A percentile compares a stretch with the other conserved stretches of the same genome.
These are phyloP conservation scores for Brassica nigra DNA, from an alignment of 345 rosid genomes.

Conservation along the genomic window DNA sequence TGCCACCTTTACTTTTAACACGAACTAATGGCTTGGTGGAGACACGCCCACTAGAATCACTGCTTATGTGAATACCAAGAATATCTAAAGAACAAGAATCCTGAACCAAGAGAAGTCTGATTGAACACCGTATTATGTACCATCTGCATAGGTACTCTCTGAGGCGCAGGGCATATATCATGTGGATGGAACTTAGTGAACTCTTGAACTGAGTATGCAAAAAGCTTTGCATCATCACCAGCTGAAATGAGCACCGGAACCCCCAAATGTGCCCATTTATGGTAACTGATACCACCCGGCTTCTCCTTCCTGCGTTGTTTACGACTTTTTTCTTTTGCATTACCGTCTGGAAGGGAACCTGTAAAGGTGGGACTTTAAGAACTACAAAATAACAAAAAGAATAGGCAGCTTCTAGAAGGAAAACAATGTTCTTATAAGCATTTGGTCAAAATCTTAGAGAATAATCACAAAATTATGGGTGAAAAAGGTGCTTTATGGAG, in stretches of 20 bases:
- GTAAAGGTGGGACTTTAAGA: slow-evolving; percentile 31
- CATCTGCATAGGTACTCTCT: slow-evolving; percentile 78
- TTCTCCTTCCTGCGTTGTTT: slow-evolving; percentile 51
- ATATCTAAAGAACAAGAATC: slow-evolving; percentile 62
- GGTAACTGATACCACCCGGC: slow-evolving; percentile 67
- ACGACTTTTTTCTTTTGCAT: slow-evolving; percentile 41
- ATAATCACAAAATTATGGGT: background rate
- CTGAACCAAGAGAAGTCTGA: slow-evolving; percentile 70
- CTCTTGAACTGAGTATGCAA: slow-evolving; percentile 81
- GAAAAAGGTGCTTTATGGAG: background rate
- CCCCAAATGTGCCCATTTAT: slow-evolving; percentile 80
- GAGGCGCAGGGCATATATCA: slow-evolving; percentile 96
- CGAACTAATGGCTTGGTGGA: slow-evolving; percentile 65
- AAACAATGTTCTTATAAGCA: background rate
- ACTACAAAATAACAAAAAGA: slow-evolving; percentile 12
- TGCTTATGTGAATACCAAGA: slow-evolving; percentile 53
- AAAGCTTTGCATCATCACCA: slow-evolving; percentile 95
- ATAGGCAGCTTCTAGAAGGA: background rate
- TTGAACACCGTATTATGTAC: slow-evolving; percentile 59
- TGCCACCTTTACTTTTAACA: slow-evolving; percentile 69
- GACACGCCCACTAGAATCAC: slow-evolving; percentile 53
- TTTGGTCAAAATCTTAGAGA: background rate
- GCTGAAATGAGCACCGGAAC: slow-evolving; percentile 96
- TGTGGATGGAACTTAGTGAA: slow-evolving; percentile 89
- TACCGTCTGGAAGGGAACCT: slow-evolving; percentile 54